Evolutionary conservation across 1,284 basidiomycete genomes (phyloP).

Genomic region (Sparassis latifolia): DNA sequence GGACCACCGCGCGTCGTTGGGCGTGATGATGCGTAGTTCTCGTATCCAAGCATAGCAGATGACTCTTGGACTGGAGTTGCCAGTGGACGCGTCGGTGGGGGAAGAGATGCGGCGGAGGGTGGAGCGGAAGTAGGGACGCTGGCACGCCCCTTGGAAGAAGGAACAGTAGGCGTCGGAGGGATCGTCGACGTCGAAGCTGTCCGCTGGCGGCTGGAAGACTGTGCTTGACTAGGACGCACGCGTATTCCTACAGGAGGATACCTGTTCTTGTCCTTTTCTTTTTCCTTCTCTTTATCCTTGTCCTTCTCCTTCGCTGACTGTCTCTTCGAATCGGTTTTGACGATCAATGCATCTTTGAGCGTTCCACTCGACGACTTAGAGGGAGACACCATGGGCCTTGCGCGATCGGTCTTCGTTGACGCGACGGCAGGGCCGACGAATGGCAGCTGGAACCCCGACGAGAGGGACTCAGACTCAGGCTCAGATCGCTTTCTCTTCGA

Average conservation of each 20-base stretch:
- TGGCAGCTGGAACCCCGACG: constrained; percentile 38
- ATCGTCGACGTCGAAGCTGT: constrained; percentile 16
- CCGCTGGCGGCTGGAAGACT: constrained; percentile 14
- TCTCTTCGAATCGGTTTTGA: constrained; percentile 16
- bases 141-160: not conserved
- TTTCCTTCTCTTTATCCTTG: constrained; percentile 5
- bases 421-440: constrained; percentile 38
- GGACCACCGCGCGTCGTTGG: constrained; percentile 5
- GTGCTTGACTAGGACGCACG: constrained; percentile 16
- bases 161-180: not conserved
- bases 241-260: constrained; percentile 21
- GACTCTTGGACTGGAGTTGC: constrained; percentile 4
- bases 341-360: constrained; percentile 11
- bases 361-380: constrained; percentile 1
- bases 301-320: constrained; percentile 14
- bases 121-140: constrained; percentile 1
- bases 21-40: constrained; percentile 7
- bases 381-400: constrained; percentile 7
- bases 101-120: constrained; percentile 5
- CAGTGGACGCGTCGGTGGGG: too few species aligned
- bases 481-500: constrained; percentile 51
- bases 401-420: constrained; percentile 17
- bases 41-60: constrained; percentile 9
- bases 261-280: constrained; percentile 12
- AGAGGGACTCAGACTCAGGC: constrained; percentile 30